Evolutionary conservation across 805 yeast species (phyloP).

Genomic region (Nakazawaea sp.): DNA sequence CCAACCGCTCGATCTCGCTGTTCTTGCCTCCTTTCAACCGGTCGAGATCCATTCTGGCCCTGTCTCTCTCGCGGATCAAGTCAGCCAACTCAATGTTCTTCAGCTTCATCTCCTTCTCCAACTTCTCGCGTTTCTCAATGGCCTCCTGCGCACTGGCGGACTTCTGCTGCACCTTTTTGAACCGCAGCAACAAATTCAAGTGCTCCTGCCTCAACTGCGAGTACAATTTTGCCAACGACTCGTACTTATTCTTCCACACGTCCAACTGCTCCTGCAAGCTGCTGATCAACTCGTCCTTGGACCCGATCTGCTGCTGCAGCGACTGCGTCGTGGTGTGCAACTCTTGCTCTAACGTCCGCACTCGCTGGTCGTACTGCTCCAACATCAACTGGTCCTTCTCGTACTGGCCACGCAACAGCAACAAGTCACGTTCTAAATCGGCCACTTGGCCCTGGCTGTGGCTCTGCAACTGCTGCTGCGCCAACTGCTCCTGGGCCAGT

Average conservation of each 20-base stretch:
- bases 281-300: conserved; percentile 68
- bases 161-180: conserved; percentile 77
- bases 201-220: conserved; percentile 92
- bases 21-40: conserved; percentile 58
- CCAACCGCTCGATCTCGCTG: conserved; percentile 57
- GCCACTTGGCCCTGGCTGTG: conserved; percentile 76
- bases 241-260: conserved; percentile 83
- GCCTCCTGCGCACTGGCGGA: conserved; percentile 90
- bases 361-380: conserved; percentile 83
- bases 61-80: conserved; percentile 80
- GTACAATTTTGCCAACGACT: conserved; percentile 80
- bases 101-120: conserved; percentile 77
- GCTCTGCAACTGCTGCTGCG: conserved; percentile 60
- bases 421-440: conserved; percentile 74
- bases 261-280: conserved; percentile 67
- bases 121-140: conserved; percentile 70
- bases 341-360: conserved; percentile 74
- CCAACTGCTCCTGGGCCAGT: conserved; percentile 61
- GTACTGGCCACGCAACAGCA: conserved; percentile 70
- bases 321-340: conserved; percentile 51
- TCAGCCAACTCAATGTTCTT: conserved; percentile 87
- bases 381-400: conserved; percentile 80
- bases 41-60: conserved; percentile 79
- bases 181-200: conserved; percentile 65
- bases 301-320: conserved; percentile 64